Conservation (phyloP, 768 basidiomycete genomes). For the Suillus subaureus region DNA sequence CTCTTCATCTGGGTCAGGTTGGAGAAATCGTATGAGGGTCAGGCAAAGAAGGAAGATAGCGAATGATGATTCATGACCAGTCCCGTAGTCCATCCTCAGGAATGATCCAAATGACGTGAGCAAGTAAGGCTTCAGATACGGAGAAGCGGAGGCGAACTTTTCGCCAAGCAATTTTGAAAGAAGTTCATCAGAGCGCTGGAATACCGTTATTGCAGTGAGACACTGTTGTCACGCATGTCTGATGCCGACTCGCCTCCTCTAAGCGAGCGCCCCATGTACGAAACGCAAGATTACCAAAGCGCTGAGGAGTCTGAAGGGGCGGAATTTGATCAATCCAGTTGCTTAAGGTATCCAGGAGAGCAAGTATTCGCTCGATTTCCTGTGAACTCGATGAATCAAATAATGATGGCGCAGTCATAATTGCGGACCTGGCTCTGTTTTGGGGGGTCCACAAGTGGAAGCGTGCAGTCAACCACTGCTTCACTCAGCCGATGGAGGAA, state of each 20-base stretch:
- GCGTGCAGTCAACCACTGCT: constrained; percentile 66
- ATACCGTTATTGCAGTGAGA: constrained; percentile 6
- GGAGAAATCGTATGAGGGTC: constrained; percentile 66
- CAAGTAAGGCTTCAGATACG: constrained; percentile 78
- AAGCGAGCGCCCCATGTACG: constrained; percentile 80
- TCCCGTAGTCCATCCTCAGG: constrained; percentile 92
- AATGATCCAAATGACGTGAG: constrained; percentile 88
- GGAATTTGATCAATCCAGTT: constrained; percentile 84
- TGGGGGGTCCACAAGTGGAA: constrained; percentile 43
- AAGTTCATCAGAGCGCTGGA: constrained; percentile 56
- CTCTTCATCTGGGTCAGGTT: constrained; percentile 62
- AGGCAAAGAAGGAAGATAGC: constrained; percentile 75
- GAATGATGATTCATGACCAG: constrained; percentile 93
- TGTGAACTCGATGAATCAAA: constrained; percentile 24
- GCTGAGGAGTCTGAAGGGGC: constrained; percentile 68
- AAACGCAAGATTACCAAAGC: constrained; percentile 93
- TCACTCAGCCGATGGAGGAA: constrained; percentile 80
- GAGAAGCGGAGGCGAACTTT: constrained; percentile 46
- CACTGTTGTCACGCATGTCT: background rate
- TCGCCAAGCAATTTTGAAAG: constrained; percentile 51
- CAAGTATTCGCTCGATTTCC: constrained; percentile 51
- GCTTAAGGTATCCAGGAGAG: constrained; percentile 66
- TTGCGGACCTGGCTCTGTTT: constrained; percentile 26
- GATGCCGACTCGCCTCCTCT: constrained; percentile 58
- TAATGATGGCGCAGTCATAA: background rate